A percentile compares a stretch with the other conserved stretches of the same genome.
Conservation (phyloP, 176 grass and related monocot genomes). For the Aechmea fasciata region DNA sequence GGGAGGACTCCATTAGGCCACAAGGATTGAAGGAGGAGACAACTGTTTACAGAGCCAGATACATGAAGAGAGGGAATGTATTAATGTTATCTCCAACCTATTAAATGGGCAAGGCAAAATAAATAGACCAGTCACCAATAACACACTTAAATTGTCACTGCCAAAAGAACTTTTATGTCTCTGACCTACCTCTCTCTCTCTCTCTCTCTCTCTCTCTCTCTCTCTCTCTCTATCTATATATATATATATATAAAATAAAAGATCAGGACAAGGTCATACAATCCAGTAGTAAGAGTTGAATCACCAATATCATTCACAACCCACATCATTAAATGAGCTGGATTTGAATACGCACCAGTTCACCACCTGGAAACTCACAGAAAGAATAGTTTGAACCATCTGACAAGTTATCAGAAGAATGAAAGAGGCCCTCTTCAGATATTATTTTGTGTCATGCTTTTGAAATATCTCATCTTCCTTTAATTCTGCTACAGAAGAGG, state of each 20-base stretch:
- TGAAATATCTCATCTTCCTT: background rate
- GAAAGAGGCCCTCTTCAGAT: conserved; percentile 16
- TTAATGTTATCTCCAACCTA: background rate
- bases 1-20: conserved; percentile 43
- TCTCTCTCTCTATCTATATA: background rate
- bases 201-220: too few species aligned
- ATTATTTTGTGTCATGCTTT: too few species aligned
- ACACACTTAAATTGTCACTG: background rate
- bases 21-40: conserved; percentile 12
- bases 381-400: conserved; percentile 36
- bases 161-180: background rate
- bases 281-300: background rate
- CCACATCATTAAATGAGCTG: conserved; percentile 2
- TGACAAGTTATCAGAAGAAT: conserved; percentile 26
- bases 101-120: conserved; percentile 4
- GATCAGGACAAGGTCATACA: background rate
- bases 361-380: conserved; percentile 8
- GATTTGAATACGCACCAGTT: conserved; percentile 9
- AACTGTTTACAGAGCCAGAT: background rate
- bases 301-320: background rate
- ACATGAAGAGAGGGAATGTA: background rate
- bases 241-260: background rate
- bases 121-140: background rate
- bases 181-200: background rate
- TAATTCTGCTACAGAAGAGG: background rate